Conservation (phyloP, 352 stramenopile genomes). For the Salisapilia sapeloensis region DNA sequence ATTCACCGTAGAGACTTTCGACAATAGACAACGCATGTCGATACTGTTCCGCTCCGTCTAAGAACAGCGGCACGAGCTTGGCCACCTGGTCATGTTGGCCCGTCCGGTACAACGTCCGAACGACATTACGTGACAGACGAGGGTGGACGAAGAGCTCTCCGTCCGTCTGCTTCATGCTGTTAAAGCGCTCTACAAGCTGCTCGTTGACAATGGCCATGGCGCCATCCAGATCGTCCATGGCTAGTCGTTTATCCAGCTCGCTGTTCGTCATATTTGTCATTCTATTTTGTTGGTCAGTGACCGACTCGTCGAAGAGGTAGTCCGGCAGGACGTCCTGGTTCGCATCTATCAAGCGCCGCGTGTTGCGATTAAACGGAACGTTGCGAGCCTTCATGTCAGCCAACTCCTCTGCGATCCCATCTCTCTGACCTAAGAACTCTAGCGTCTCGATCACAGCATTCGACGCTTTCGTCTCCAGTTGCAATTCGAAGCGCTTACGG, state of each 20-base stretch:
- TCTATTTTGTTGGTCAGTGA: too few relatives aligned
- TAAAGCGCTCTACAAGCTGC: too few relatives aligned
- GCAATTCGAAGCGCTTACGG: conserved; percentile 57
- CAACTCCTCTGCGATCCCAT: conserved; percentile 34
- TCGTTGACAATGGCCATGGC: too few relatives aligned
- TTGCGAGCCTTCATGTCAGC: conserved; percentile 41
- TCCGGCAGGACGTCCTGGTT: too few relatives aligned
- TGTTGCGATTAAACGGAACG: too few relatives aligned
- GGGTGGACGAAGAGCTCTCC: conserved; percentile 14
- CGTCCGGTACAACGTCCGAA: conserved; percentile 24
- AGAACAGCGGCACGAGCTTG: conserved; percentile 32
- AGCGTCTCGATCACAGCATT: conserved; percentile 58
- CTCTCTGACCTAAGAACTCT: conserved; percentile 45
- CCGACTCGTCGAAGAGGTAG: too few relatives aligned
- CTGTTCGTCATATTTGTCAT: too few relatives aligned
- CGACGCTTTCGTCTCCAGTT: conserved; percentile 45
- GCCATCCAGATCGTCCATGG: too few relatives aligned
- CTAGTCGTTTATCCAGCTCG: too few relatives aligned
- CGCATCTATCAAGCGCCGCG: too few relatives aligned
- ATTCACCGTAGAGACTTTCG: conserved; percentile 21
- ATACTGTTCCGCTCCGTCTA: conserved; percentile 17
- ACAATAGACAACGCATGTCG: conserved; percentile 25
- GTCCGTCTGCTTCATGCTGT: conserved; percentile 22
- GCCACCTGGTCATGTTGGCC: conserved; percentile 36
- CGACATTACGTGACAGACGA: conserved; percentile 20